Percentiles rank a stretch among this genome's conserved stretches.
Evolutionary conservation across 169 alveolate genomes (phyloP).

Genomic region (Cryptosporidium parvum): DNA sequence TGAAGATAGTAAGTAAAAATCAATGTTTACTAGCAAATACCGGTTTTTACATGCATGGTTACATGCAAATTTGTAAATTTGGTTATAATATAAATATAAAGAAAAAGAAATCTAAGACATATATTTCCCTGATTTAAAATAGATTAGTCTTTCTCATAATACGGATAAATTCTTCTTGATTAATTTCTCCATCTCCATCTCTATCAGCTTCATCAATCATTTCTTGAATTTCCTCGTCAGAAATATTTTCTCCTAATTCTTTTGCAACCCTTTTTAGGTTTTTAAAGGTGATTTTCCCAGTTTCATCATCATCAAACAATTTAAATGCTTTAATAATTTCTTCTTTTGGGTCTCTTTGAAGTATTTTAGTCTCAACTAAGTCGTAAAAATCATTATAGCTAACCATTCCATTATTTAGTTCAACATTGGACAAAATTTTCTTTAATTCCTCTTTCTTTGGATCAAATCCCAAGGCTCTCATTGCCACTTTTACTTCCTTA

Average conservation of each 20-base stretch:
- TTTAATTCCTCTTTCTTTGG: conserved; percentile 95
- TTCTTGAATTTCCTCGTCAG: conserved; percentile 97
- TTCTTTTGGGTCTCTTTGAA: conserved; percentile 95
- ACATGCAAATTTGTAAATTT: conserved; percentile 1
- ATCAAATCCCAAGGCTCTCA: conserved; percentile 98
- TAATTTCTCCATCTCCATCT: conserved; percentile 96
- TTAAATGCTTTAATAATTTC: conserved; percentile 95
- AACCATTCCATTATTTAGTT: conserved; percentile 73
- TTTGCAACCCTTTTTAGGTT: conserved; percentile 95
- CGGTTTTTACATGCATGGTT: neutral
- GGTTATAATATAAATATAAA: neutral
- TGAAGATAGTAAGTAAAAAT: conserved; percentile 22
- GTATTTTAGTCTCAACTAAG: conserved; percentile 87
- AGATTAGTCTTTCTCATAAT: conserved; percentile 95
- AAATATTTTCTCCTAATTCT: conserved; percentile 95
- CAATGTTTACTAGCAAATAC: neutral
- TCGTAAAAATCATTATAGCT: conserved; percentile 87
- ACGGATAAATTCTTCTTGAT: conserved; percentile 95
- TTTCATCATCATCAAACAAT: conserved; percentile 95
- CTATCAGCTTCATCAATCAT: conserved; percentile 98
- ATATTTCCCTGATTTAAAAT: conserved; percentile 79
- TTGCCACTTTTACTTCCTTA: conserved; percentile 98
- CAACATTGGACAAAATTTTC: conserved; percentile 84
- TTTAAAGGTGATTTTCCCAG: conserved; percentile 92
- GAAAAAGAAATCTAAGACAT: neutral